Percentiles rank a stretch among this genome's conserved stretches.
phyloP scores from a whole-genome alignment of 2,329 filamentous ascomycete genomes.

The Colletotrichum lupini region DNA sequence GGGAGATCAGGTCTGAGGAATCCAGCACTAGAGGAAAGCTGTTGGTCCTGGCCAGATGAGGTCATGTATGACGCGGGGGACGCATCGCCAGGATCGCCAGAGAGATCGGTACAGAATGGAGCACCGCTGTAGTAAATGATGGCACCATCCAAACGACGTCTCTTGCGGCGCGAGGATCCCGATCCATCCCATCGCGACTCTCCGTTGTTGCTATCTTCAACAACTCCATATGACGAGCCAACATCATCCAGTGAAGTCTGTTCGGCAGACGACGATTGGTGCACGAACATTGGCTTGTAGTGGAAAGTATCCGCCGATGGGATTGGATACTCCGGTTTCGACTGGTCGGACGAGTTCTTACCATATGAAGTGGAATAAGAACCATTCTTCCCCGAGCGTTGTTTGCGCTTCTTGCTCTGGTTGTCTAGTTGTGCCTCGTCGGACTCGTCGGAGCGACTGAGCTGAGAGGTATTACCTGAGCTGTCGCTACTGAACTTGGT shows the following conservation, averaged over 20 bases:
- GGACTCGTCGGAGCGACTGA: slow-evolving; percentile 62
- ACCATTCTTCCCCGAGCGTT: slow-evolving; percentile 31
- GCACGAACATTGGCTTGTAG: slow-evolving; percentile 72
- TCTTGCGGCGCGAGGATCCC: slow-evolving; percentile 59
- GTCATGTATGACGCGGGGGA: slow-evolving; percentile 61
- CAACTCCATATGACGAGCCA: slow-evolving; percentile 57
- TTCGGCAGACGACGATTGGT: slow-evolving; percentile 58
- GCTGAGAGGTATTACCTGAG: slow-evolving; percentile 59
- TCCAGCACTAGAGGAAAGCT: slow-evolving; percentile 39
- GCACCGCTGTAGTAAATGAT: slow-evolving; percentile 88
- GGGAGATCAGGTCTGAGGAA: slow-evolving; percentile 31
- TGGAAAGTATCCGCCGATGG: slow-evolving; percentile 64
- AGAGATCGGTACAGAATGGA: slow-evolving; percentile 83
- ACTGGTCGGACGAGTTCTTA: slow-evolving; percentile 45
- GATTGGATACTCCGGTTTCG: slow-evolving; percentile 52
- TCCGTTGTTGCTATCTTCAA: slow-evolving; percentile 60
- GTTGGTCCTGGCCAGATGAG: slow-evolving; percentile 53
- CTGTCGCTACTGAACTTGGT: slow-evolving; percentile 76
- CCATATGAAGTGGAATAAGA: slow-evolving; percentile 47
- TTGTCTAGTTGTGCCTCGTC: slow-evolving; percentile 54
- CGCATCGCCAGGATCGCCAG: slow-evolving; percentile 68
- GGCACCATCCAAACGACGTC: slow-evolving; percentile 73
- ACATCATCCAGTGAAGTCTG: slow-evolving; percentile 61
- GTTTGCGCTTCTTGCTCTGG: slow-evolving; percentile 59
- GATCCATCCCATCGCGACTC: slow-evolving; percentile 62